These are phyloP conservation scores for Triticum monococcum DNA, from an alignment of 176 grass and related monocot species.

Conservation along the genomic window DNA sequence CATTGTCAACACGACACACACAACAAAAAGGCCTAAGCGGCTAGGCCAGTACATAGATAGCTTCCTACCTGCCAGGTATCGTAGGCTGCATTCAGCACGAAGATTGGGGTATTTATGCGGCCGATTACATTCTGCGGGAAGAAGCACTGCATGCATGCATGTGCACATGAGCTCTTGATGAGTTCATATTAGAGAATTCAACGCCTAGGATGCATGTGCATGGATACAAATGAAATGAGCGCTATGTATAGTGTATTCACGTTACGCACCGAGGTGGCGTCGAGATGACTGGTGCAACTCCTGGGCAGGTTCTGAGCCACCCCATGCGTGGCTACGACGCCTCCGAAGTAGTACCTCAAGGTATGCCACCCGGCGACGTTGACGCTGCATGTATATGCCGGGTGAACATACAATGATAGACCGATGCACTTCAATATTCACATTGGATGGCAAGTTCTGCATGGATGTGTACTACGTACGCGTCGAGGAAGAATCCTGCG, in stretches of 20 bases:
- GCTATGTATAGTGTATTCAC: too few species aligned
- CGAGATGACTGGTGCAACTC: slow-evolving; percentile 51
- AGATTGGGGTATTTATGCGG: slow-evolving; percentile 65
- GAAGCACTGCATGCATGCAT: slow-evolving; percentile 66
- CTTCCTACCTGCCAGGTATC: slow-evolving; percentile 76
- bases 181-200: neutral
- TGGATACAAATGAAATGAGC: too few species aligned
- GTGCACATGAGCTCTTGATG: neutral
- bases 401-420: neutral
- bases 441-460: too few species aligned
- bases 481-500: slow-evolving; percentile 85
- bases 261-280: slow-evolving; percentile 59
- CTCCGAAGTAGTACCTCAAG: slow-evolving; percentile 54
- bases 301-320: slow-evolving; percentile 62
- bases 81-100: slow-evolving; percentile 86
- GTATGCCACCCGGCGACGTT: slow-evolving; percentile 53
- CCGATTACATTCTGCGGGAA: slow-evolving; percentile 77
- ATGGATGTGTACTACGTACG: slow-evolving; percentile 28
- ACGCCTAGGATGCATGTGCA: too few species aligned
- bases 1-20: too few species aligned
- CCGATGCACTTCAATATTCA: neutral
- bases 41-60: too few species aligned
- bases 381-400: slow-evolving; percentile 22
- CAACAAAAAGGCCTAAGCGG: neutral
- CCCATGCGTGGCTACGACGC: slow-evolving; percentile 53